Conservation (phyloP, 2,329 filamentous ascomycete species). For the Talaromyces sp. region DNA sequence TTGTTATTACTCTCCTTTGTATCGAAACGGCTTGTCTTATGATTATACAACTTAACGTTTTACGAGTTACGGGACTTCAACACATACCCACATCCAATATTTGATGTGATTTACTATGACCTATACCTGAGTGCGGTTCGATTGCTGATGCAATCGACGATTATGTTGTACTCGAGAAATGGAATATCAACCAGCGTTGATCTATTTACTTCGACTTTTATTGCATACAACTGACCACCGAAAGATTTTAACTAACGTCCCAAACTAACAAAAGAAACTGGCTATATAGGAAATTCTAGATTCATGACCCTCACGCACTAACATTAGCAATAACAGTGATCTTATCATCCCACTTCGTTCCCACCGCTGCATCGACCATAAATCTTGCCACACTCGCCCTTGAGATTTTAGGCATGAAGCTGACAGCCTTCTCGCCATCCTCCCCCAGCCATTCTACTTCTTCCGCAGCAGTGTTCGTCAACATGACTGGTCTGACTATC, state of each 20-base stretch:
- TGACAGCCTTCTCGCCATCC: constrained; percentile 2
- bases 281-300: not conserved
- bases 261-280: not conserved
- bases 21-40: not conserved
- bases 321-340: constrained; percentile 10
- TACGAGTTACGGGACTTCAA: constrained; percentile 12
- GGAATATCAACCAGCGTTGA: constrained; percentile 8
- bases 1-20: not conserved
- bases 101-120: constrained; percentile 1
- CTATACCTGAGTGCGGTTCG: not conserved
- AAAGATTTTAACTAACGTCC: not conserved
- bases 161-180: not conserved
- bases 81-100: constrained; percentile 2
- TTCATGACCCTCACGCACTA: not conserved
- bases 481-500: constrained; percentile 13
- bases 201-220: not conserved
- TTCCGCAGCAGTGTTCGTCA: not conserved
- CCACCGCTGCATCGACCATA: constrained; percentile 3
- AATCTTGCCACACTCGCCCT: constrained; percentile 16
- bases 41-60: not conserved
- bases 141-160: not conserved
- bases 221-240: not conserved
- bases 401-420: constrained; percentile 15
- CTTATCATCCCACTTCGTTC: constrained; percentile 9
- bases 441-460: constrained; percentile 4